A percentile compares a stretch with the other conserved stretches of the same genome.
These are phyloP conservation scores for Pleurotus tuber-regium DNA, from an alignment of 768 basidiomycete species.

Conservation along the genomic window DNA sequence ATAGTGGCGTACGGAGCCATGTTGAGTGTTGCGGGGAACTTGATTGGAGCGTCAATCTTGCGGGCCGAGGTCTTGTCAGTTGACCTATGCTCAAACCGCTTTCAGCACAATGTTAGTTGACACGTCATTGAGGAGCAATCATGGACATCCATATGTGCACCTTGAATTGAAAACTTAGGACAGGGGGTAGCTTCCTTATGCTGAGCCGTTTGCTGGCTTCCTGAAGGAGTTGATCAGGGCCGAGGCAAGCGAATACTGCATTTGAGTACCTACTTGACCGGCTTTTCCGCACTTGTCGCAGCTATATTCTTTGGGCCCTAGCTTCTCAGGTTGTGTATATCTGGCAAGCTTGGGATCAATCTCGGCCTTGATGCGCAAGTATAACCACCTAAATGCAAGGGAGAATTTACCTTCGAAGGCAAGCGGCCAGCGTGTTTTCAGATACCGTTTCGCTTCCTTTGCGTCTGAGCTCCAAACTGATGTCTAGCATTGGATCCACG, in stretches of 20 bases:
- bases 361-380: not conserved
- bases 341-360: constrained; percentile 32
- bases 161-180: constrained; percentile 94
- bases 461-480: constrained; percentile 79
- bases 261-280: constrained; percentile 44
- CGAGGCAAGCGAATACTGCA: constrained; percentile 1
- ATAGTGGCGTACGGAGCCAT: constrained; percentile 86
- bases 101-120: constrained; percentile 6
- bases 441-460: constrained; percentile 41
- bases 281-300: constrained; percentile 80
- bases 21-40: constrained; percentile 80
- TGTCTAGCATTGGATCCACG: constrained; percentile 86
- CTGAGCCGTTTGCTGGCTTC: constrained; percentile 84
- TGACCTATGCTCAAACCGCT: constrained; percentile 93
- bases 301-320: constrained; percentile 79
- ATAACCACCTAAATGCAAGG: constrained; percentile 10
- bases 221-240: constrained; percentile 29
- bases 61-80: constrained; percentile 68
- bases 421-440: constrained; percentile 69
- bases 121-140: constrained; percentile 1
- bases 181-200: constrained; percentile 82
- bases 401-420: constrained; percentile 61
- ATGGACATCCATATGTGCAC: constrained; percentile 32
- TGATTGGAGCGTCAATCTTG: constrained; percentile 83
- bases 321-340: constrained; percentile 82